These are phyloP conservation scores for Forsythia suspensa DNA, from an alignment of 257 asterid genomes.

Conservation along the genomic window DNA sequence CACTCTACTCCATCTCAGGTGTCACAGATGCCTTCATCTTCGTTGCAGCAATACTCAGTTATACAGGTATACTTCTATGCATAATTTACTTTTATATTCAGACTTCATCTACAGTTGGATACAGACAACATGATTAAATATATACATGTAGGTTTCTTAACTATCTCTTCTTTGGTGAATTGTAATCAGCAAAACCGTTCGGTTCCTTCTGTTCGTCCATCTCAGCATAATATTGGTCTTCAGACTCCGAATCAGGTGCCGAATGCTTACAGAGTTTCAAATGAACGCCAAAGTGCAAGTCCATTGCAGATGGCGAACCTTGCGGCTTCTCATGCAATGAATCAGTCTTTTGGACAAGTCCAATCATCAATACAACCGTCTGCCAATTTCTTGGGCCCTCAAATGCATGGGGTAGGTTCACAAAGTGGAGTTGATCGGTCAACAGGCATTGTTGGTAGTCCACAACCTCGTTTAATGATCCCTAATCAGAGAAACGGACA, in stretches of 20 bases:
- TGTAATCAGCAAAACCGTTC: conserved; percentile 34
- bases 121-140: neutral
- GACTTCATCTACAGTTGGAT: neutral
- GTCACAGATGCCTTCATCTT: conserved; percentile 35
- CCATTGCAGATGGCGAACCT: conserved; percentile 26
- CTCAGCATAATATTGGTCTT: conserved; percentile 36
- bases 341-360: conserved; percentile 34
- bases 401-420: conserved; percentile 26
- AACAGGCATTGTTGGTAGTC: conserved; percentile 26
- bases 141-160: neutral
- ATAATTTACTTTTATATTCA: neutral
- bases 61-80: conserved; percentile 33
- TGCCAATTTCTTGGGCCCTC: conserved; percentile 30
- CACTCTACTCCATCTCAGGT: conserved; percentile 31
- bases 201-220: conserved; percentile 25
- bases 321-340: conserved; percentile 30
- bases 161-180: conserved; percentile 19
- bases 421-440: conserved; percentile 29
- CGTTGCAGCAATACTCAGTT: conserved; percentile 30
- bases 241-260: conserved; percentile 36
- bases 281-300: conserved; percentile 27
- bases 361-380: conserved; percentile 34
- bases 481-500: conserved; percentile 45
- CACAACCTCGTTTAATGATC: conserved; percentile 33
- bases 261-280: conserved; percentile 32